Evolutionary conservation across 371 early-diverging fungal species (phyloP), one percentile per base, ranked within the genome.

Genomic region (Amoeboaphelidium protococcarum): DNA sequence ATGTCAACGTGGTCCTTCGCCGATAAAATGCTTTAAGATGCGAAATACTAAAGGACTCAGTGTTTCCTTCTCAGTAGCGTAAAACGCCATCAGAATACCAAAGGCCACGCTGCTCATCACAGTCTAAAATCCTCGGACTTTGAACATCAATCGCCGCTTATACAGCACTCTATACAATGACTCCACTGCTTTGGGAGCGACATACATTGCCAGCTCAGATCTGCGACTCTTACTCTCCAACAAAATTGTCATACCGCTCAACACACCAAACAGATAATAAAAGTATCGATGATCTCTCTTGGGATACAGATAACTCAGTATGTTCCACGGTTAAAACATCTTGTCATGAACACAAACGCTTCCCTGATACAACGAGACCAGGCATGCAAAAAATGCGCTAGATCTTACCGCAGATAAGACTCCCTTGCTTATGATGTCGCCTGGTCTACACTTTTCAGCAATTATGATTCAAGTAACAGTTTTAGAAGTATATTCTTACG

Each of bases 131-230:
- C n/a, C n/a, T n/a, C n/a, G n/a, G n/a, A n/a, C n/a, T n/a, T n/a
- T n/a, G n/a, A n/a, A n/a, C n/a, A n/a, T n/a, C n/a, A n/a, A n/a
- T n/a, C n/a, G n/a, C n/a, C n/a, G n/a, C n/a, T n/a, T n/a, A n/a
- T n/a, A n/a, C 44, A 64, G 52, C 37, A 74, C 73, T 45, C 59
- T 58, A 47, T 73, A 74, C 23, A 69, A 58, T 46, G 68, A 67
- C 48, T 62, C 58, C 23, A 66, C 53, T 1, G 75, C 73, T 46
- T 73, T 74, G 19, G 75, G 78, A 22, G 67, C 44, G 1, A 73
- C 70, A 49, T 77, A 78, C 53, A 78, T 62, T 3, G 78, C 74
- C 42, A 78, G 52, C 49, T 78, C 76, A 16, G 66, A 63, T 22
- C 80, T 63, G 46, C 75, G 61, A 45, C 64, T 63, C 55, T 69